Evolutionary conservation across 2,329 filamentous ascomycete species (phyloP).

Genomic region (Phyllosticta citribraziliensis): DNA sequence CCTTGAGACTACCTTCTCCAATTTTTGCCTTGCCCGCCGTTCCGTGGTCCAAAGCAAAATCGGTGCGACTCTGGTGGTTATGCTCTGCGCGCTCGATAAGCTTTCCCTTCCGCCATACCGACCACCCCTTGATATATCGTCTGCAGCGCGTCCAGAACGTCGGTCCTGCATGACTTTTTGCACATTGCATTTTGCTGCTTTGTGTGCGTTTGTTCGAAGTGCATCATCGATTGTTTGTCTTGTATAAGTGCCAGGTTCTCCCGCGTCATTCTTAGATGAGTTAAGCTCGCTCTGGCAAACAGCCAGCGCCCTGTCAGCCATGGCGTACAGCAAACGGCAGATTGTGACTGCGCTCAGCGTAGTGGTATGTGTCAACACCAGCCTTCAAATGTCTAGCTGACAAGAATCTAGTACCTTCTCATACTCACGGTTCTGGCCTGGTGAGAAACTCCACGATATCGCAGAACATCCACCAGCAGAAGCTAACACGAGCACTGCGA

Average conservation of each 20-base stretch:
- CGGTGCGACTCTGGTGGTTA: background rate
- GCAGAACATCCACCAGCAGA: background rate
- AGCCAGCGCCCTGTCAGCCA: background rate
- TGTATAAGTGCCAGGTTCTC: background rate
- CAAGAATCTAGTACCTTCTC: slow-evolving; percentile 22
- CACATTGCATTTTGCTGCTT: background rate
- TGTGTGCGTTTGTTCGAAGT: background rate
- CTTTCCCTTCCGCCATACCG: background rate
- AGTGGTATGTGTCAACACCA: background rate
- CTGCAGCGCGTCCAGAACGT: background rate
- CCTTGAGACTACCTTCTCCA: background rate
- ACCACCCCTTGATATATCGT: background rate
- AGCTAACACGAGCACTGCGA: background rate
- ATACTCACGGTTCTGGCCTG: slow-evolving; percentile 25
- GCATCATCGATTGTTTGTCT: background rate
- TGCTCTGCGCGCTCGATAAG: background rate
- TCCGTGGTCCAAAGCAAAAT: background rate
- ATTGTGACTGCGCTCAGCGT: slow-evolving; percentile 6
- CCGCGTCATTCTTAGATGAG: too few relatives aligned
- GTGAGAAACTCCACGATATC: slow-evolving; percentile 3
- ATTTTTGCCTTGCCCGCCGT: background rate
- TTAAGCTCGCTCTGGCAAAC: background rate
- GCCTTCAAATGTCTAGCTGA: background rate
- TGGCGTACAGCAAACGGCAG: slow-evolving; percentile 5
- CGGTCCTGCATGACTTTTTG: background rate